Base-by-base conservation (phyloP, 2,329 filamentous ascomycete species). In the Exophiala sideris region DNA sequence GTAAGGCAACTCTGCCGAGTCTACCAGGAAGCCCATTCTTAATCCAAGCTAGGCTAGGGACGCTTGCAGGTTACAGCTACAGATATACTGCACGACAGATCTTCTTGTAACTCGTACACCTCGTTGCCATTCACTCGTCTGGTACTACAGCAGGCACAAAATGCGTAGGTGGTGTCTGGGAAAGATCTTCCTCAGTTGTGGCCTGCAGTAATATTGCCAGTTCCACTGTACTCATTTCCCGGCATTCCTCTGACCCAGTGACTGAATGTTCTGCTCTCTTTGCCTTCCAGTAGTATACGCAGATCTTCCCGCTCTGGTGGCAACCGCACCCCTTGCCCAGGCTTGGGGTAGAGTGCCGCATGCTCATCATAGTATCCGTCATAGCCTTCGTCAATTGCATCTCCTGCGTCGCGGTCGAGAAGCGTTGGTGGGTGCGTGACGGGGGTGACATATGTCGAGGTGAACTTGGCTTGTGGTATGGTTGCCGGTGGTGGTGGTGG, bases 281-380 rank as follows among this genome's bases (percentile, higher is more conserved):
- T 76, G 46, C 83, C 80, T 61, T 87, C 84, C 6, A 83, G 78
- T 20, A 87, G 67, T 72, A 84, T 85, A 53, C 82, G 75, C 36
- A 84, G 62, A 64, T 87, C 83, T 21, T 82, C 78, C 14, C 74
- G 75, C 59, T 85, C 80, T 1, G 77, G 76, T 5, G 79, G 75
- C 16, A 86, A 65, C 20, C 75, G 78, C 24, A 87, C 71, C 1
- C 85, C 84, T 38, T 61, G 50, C 1, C 84, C 85, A 5, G 84
- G 74, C 58, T 79, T 79, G 0, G 84, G 84, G 60, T 87, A 87
- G 40, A 84, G 76, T 24, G 81, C 77, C 4, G 77, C 74, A 62
- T 84, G 82, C 42, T 80, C 79, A 34, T 75, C 72, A 44, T 82
- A 77, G 56, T 79, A 77, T n/a, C 73, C 69, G 42, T 76, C 76